Evolutionary conservation across 1,284 basidiomycete genomes (phyloP).

Genomic region (Trametes pubescens): DNA sequence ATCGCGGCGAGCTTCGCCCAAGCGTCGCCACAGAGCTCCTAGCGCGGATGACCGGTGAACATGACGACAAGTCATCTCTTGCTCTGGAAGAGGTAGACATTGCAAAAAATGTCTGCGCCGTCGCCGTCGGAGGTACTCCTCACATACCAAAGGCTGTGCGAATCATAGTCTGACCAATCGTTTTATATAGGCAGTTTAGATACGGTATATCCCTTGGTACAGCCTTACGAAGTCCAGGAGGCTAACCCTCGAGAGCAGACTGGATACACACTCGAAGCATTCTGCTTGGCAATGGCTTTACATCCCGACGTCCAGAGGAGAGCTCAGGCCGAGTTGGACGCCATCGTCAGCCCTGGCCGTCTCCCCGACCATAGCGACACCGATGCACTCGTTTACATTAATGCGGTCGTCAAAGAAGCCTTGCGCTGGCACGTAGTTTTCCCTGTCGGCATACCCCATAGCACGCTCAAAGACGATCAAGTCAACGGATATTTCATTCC

Average conservation of each 20-base stretch:
- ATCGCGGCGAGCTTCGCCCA: neutral
- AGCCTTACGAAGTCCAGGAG: too few species aligned
- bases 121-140: too few species aligned
- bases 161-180: too few species aligned
- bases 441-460: slow-evolving; percentile 14
- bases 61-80: too few species aligned
- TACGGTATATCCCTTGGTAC: neutral
- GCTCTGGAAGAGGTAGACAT: too few species aligned
- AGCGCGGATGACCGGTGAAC: too few species aligned
- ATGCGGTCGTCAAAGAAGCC: slow-evolving; percentile 44
- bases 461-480: slow-evolving; percentile 18
- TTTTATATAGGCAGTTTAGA: too few species aligned
- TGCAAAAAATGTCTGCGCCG: neutral
- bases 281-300: slow-evolving; percentile 42
- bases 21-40: neutral
- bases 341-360: slow-evolving; percentile 39
- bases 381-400: slow-evolving; percentile 42
- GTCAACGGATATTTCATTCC: slow-evolving; percentile 32
- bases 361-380: slow-evolving; percentile 44
- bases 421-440: slow-evolving; percentile 23
- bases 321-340: slow-evolving; percentile 45
- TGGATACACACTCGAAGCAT: slow-evolving; percentile 25
- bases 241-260: neutral
- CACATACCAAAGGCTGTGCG: too few species aligned
- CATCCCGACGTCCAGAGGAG: slow-evolving; percentile 42